Conservation (phyloP, 208 protist genomes). For the Crithidia expoeki region DNA sequence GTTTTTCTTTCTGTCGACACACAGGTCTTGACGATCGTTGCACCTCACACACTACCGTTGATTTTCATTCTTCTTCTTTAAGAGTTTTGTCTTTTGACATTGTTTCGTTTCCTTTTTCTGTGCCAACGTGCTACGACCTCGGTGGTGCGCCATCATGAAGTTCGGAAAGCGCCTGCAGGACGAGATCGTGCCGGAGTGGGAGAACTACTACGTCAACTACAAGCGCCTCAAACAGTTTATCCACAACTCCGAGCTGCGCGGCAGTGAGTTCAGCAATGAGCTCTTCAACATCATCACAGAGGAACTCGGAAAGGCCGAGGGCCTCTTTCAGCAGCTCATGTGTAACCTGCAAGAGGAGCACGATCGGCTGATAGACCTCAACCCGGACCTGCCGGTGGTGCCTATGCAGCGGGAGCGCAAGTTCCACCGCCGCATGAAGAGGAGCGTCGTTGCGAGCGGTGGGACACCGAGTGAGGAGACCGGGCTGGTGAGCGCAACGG, state of each 20-base stretch:
- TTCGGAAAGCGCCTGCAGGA: slow-evolving; percentile 90
- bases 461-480: slow-evolving; percentile 44
- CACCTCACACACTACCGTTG: background rate
- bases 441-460: slow-evolving; percentile 9
- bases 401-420: slow-evolving; percentile 35
- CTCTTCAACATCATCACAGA: slow-evolving; percentile 76
- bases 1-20: background rate
- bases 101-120: background rate
- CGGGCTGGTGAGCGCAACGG: slow-evolving; percentile 23
- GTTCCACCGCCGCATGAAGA: slow-evolving; percentile 63
- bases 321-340: slow-evolving; percentile 76
- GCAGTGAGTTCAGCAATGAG: slow-evolving; percentile 73
- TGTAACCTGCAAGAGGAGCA: slow-evolving; percentile 73
- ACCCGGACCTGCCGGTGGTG: slow-evolving; percentile 50
- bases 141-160: slow-evolving; percentile 73
- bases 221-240: slow-evolving; percentile 89
- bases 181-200: slow-evolving; percentile 85
- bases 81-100: background rate
- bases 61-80: slow-evolving; percentile 5
- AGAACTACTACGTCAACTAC: slow-evolving; percentile 88
- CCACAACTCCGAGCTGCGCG: slow-evolving; percentile 67
- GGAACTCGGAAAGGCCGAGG: slow-evolving; percentile 77
- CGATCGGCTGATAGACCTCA: slow-evolving; percentile 68
- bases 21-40: background rate
- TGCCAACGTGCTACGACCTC: no score